Conservation (phyloP, 345 rosid genomes). For the Euclidium syriacum region DNA sequence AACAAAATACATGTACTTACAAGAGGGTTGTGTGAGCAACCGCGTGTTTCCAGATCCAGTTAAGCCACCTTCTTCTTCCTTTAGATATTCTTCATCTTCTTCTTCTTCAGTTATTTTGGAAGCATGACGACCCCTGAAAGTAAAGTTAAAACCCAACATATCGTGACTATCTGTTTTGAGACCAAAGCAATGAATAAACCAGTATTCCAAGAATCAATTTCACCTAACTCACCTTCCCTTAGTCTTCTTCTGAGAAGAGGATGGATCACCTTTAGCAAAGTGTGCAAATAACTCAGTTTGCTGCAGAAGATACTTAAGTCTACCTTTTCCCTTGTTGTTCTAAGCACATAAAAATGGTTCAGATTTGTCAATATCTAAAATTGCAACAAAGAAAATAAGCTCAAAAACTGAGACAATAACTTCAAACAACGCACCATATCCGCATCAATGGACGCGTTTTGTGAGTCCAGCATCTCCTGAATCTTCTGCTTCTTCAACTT, state of each 20-base stretch:
- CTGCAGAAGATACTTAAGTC: slow-evolving; percentile 86
- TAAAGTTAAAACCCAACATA: background rate
- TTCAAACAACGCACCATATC: slow-evolving; percentile 57
- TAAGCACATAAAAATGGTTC: slow-evolving; percentile 14
- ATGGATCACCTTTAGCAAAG: slow-evolving; percentile 82
- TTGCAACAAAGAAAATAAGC: background rate
- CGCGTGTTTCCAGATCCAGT: slow-evolving; percentile 79
- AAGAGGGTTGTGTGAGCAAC: slow-evolving; percentile 88
- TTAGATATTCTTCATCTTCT: slow-evolving; percentile 95
- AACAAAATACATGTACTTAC: slow-evolving; percentile 38
- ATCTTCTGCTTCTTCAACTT: slow-evolving; percentile 80
- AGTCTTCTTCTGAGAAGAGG: slow-evolving; percentile 61
- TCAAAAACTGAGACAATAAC: background rate
- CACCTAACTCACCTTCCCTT: slow-evolving; percentile 70
- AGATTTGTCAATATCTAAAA: background rate
- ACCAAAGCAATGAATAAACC: background rate
- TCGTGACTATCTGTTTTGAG: background rate
- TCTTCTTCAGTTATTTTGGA: slow-evolving; percentile 97
- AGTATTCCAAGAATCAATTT: background rate
- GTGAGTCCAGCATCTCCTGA: slow-evolving; percentile 86
- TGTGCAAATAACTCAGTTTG: slow-evolving; percentile 98
- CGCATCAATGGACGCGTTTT: slow-evolving; percentile 91
- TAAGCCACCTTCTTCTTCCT: slow-evolving; percentile 92
- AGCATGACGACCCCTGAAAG: slow-evolving; percentile 89
- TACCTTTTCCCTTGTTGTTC: slow-evolving; percentile 88